phyloP scores from a whole-genome alignment of 352 stramenopile species.

The Phytophthora sp. region DNA sequence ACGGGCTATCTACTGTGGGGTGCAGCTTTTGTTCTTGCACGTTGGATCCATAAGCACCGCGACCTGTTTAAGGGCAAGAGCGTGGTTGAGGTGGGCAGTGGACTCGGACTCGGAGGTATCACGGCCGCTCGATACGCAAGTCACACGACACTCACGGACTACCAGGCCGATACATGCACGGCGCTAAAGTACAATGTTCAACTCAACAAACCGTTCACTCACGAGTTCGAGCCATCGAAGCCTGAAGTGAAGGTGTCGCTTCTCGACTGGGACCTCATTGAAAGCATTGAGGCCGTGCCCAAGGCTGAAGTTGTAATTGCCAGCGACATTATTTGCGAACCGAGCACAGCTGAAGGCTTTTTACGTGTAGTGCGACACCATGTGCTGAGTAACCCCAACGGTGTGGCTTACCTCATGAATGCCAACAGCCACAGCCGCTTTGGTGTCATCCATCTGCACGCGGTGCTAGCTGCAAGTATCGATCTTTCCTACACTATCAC shows the following conservation, averaged over 20 bases:
- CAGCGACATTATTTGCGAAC: constrained; percentile 90
- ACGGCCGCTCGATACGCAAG: constrained; percentile 71
- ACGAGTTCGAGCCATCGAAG: constrained; percentile 63
- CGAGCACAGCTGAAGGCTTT: constrained; percentile 88
- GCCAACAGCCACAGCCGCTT: constrained; percentile 89
- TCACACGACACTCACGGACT: constrained; percentile 78
- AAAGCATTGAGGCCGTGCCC: constrained; percentile 59
- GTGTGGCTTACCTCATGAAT: constrained; percentile 87
- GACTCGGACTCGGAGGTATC: constrained; percentile 81
- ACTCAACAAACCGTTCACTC: constrained; percentile 77
- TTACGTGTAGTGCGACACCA: constrained; percentile 75
- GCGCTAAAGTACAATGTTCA: constrained; percentile 82
- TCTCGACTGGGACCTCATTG: constrained; percentile 81
- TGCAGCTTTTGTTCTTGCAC: constrained; percentile 77
- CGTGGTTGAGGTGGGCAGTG: constrained; percentile 85
- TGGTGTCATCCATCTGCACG: constrained; percentile 75
- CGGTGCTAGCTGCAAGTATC: constrained; percentile 55
- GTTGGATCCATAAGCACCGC: constrained; percentile 83
- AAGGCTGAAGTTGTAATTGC: constrained; percentile 86
- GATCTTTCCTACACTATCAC: constrained; percentile 80
- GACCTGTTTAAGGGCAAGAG: constrained; percentile 74
- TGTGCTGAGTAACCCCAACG: constrained; percentile 42
- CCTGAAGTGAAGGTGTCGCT: constrained; percentile 57
- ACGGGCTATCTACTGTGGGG: constrained; percentile 88
- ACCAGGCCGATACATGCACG: constrained; percentile 81